These are phyloP conservation scores for Petasospora fabianii DNA, from an alignment of 1,139 yeast genomes.

Conservation along the genomic window DNA sequence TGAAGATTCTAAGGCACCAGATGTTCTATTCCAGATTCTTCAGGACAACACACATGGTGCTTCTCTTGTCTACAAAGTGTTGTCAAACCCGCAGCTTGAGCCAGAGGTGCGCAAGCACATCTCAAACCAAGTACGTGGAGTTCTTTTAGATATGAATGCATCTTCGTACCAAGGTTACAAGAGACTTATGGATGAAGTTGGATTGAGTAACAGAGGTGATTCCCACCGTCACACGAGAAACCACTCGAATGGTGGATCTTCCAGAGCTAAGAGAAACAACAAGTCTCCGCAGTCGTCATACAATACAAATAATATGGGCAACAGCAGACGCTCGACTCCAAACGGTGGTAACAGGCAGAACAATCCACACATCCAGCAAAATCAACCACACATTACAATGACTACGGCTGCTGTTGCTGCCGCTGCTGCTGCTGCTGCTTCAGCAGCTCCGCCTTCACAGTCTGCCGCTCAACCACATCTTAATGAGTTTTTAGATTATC, in stretches of 20 bases:
- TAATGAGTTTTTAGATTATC: slow-evolving; percentile 4
- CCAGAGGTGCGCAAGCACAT: slow-evolving; percentile 56
- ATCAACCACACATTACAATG: not conserved
- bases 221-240: slow-evolving; percentile 21
- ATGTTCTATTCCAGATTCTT: slow-evolving; percentile 47
- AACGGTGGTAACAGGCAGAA: not conserved
- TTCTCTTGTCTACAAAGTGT: slow-evolving; percentile 73
- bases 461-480: slow-evolving; percentile 13
- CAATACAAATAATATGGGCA: slow-evolving; percentile 11
- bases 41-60: slow-evolving; percentile 72
- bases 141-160: slow-evolving; percentile 52
- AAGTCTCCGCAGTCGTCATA: slow-evolving; percentile 19
- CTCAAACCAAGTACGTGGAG: slow-evolving; percentile 55
- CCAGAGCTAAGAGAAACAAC: slow-evolving; percentile 19
- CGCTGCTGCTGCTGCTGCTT: too few species aligned
- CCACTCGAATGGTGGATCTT: slow-evolving; percentile 21
- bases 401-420: not conserved
- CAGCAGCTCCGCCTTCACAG: too few species aligned
- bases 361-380: slow-evolving; percentile 2
- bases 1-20: slow-evolving; percentile 28
- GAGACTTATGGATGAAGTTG: slow-evolving; percentile 90
- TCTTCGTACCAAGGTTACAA: slow-evolving; percentile 70
- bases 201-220: slow-evolving; percentile 39
- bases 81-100: slow-evolving; percentile 62
- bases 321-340: slow-evolving; percentile 8